Base-by-base conservation (phyloP, 1,284 basidiomycete genomes). In the Blastosporella zonata region DNA sequence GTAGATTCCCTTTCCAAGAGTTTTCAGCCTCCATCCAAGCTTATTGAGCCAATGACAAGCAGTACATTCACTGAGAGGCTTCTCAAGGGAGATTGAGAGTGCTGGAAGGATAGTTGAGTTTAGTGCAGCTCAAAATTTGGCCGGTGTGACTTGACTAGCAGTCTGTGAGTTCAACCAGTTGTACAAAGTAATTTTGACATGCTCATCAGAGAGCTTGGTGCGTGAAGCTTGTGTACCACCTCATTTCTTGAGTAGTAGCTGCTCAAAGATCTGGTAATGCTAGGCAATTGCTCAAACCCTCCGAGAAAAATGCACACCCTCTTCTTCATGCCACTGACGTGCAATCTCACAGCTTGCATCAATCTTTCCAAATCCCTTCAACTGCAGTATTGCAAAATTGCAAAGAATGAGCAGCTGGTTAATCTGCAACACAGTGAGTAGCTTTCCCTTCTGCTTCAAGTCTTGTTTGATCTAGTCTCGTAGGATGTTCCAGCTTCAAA, bases 241-340 rank as follows among this genome's bases (percentile, higher is more conserved):
- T 22, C 57, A 47, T 18, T 55, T 51, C 54, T 66, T 56, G n/a
- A 29, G 29, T 21, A 65, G 64, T 5, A 68, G 55, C 44, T 64
- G 59, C 44, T 63, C 59, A 50, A 63, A 67, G 18, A 61, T 43
- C 49, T 68, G 67, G 54, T 67, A 68, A 45, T 67, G 61, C 51
- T 50, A 46, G 41, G 37, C 9, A 9, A 27, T 5, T 27, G 25
- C 5, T 5, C 9, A 9, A 27, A 27, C 25, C 25, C 9, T 27
- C 25, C 25, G 5, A 6, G 6, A 5, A 27, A 27, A 27, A 9
- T 27, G n/a, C n/a, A n/a, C n/a, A n/a, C n/a, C n/a, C n/a, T n/a
- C n/a, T n/a, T n/a, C n/a, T n/a, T n/a, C n/a, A 27, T 5, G 25
- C 6, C 25, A 46, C 41, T 47, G 49, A 12, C 25, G 12, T 27